Evolutionary conservation across 345 rosid species (phyloP).

Genomic region (Acer saccharum): DNA sequence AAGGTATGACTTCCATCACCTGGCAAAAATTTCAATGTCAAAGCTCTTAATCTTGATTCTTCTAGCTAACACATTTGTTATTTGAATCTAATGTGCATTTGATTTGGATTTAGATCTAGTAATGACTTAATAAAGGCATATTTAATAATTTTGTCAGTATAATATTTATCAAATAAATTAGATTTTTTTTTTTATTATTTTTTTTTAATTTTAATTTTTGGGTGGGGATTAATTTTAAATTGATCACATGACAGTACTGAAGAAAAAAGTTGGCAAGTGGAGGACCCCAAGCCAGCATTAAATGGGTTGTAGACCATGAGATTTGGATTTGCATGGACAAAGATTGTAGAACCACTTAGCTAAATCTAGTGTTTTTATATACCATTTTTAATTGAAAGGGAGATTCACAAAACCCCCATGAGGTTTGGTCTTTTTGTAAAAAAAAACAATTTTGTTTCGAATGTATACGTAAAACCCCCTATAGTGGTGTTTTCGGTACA

Average conservation of each 20-base stretch:
- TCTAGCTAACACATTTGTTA: not conserved
- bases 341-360: not conserved
- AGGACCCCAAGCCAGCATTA: conserved; percentile 13
- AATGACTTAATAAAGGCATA: too few species aligned
- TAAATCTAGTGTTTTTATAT: not conserved
- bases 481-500: too few species aligned
- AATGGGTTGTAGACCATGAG: not conserved
- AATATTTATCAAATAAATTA: too few species aligned
- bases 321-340: not conserved
- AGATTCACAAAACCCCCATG: too few species aligned
- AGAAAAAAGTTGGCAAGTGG: conserved; percentile 8
- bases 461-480: too few species aligned
- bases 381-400: not conserved
- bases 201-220: too few species aligned
- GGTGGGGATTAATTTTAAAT: not conserved
- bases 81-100: not conserved
- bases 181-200: not conserved
- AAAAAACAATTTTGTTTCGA: too few species aligned
- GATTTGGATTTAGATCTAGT: not conserved
- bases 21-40: not conserved
- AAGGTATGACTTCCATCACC: too few species aligned
- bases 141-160: too few species aligned
- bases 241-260: not conserved
- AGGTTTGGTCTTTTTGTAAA: too few species aligned
- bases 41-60: not conserved